Percentiles rank a stretch among this genome's conserved stretches.
Conservation (phyloP, 192 early-diverging fungal species). For the Coemansia sp. region DNA sequence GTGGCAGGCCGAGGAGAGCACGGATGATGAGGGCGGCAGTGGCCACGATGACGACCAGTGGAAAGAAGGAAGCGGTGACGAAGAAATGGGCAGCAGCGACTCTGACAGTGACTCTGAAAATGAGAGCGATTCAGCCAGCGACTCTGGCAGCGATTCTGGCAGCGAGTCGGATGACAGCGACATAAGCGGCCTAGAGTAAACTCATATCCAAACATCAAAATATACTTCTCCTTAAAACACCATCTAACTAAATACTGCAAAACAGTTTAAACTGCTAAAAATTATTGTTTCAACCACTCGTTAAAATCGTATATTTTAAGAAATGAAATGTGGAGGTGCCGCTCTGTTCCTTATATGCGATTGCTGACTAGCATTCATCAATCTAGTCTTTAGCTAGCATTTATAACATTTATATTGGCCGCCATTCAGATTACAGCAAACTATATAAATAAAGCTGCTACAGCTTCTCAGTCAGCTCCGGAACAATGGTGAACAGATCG, state of each 20-base stretch:
- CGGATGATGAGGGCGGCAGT: conserved; percentile 21
- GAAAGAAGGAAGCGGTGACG: conserved; percentile 14
- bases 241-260: too few species aligned
- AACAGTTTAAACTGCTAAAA: too few species aligned
- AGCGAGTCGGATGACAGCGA: background rate
- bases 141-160: conserved; percentile 4
- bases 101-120: background rate
- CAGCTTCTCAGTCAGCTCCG: conserved; percentile 89
- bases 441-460: conserved; percentile 14
- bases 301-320: too few species aligned
- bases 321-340: too few species aligned
- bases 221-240: too few species aligned
- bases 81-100: conserved; percentile 8
- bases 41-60: conserved; percentile 23
- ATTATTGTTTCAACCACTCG: too few species aligned
- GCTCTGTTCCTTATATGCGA: too few species aligned
- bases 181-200: background rate
- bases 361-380: too few species aligned
- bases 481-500: conserved; percentile 89
- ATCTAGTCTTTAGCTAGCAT: too few species aligned
- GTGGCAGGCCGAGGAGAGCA: conserved; percentile 46
- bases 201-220: background rate
- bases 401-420: too few species aligned
- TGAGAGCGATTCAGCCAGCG: background rate
- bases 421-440: too few species aligned